Evolutionary conservation across 2,329 filamentous ascomycete species (phyloP).

Genomic region (Stagonosporopsis chrysanthemi): DNA sequence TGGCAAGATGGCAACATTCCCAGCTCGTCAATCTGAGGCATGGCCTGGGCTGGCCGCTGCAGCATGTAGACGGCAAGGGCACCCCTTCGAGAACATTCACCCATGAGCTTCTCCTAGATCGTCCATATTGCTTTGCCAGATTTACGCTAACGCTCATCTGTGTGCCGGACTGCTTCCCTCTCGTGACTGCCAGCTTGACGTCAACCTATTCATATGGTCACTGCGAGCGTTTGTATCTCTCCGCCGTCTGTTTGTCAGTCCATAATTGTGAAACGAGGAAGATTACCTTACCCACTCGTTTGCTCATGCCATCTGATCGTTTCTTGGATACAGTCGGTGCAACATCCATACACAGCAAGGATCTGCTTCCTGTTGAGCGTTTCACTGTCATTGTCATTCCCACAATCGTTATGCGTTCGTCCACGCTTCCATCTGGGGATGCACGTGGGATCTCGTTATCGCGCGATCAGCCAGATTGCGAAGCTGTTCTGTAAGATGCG

Average conservation of each 20-base stretch:
- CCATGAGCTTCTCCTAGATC: background rate
- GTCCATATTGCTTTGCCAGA: background rate
- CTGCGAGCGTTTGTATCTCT: conserved; percentile 3
- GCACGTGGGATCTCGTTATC: background rate
- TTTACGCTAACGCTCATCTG: background rate
- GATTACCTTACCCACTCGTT: conserved; percentile 12
- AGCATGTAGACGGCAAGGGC: conserved; percentile 10
- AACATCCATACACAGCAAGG: conserved; percentile 8
- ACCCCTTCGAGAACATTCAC: conserved; percentile 9
- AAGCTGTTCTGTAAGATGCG: background rate
- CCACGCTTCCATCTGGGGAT: conserved; percentile 13
- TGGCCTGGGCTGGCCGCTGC: conserved; percentile 7
- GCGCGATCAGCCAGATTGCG: background rate
- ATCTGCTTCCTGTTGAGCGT: conserved; percentile 11
- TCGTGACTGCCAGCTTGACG: background rate
- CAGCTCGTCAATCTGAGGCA: conserved; percentile 18
- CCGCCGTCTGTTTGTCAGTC: conserved; percentile 6
- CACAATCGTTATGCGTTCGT: conserved; percentile 11
- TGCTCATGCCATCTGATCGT: conserved; percentile 9
- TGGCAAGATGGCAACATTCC: conserved; percentile 9
- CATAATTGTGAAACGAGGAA: conserved; percentile 20
- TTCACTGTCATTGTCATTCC: conserved; percentile 10
- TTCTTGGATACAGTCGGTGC: background rate
- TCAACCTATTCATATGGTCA: background rate
- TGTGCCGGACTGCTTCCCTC: background rate